phyloP scores from a whole-genome alignment of 1,139 yeast genomes.

The Suhomyces bolitotheri region DNA sequence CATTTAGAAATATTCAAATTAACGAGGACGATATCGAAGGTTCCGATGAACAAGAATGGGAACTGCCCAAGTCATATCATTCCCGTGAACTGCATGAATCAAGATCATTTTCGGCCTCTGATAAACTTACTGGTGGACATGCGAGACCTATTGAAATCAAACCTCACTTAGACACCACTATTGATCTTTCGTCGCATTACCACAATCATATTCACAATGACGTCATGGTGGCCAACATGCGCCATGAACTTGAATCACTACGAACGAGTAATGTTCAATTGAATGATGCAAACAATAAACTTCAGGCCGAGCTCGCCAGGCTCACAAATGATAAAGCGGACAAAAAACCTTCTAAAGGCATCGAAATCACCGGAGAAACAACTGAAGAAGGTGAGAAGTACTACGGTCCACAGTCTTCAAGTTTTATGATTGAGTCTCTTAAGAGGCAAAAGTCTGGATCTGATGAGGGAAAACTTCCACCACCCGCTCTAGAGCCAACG shows the following conservation, averaged over 20 bases:
- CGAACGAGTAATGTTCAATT: slow-evolving; percentile 22
- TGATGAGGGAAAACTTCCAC: slow-evolving; percentile 2
- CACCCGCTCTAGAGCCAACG: background rate
- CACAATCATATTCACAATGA: slow-evolving; percentile 5
- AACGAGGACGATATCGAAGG: slow-evolving; percentile 25
- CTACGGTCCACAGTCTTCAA: slow-evolving; percentile 53
- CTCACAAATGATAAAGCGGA: background rate
- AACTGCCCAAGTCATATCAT: background rate
- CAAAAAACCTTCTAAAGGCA: slow-evolving; percentile 4
- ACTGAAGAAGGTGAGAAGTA: slow-evolving; percentile 37
- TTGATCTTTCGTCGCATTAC: slow-evolving; percentile 8
- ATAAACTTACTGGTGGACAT: background rate
- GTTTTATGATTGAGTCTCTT: slow-evolving; percentile 44
- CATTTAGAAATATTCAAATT: slow-evolving; percentile 39
- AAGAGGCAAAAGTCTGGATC: slow-evolving; percentile 17
- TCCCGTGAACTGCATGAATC: background rate
- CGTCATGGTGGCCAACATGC: slow-evolving; percentile 4
- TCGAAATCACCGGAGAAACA: slow-evolving; percentile 18
- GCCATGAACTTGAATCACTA: slow-evolving; percentile 11
- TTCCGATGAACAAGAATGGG: background rate
- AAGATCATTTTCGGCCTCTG: background rate
- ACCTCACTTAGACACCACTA: slow-evolving; percentile 1
- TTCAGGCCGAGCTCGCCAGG: slow-evolving; percentile 16
- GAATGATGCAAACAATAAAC: slow-evolving; percentile 22
- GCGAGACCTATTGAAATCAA: slow-evolving; percentile 6